A percentile compares a stretch with the other conserved stretches of the same genome.
Evolutionary conservation across 139 green algal genomes (phyloP).

Genomic region (Chlorella sorokiniana): DNA sequence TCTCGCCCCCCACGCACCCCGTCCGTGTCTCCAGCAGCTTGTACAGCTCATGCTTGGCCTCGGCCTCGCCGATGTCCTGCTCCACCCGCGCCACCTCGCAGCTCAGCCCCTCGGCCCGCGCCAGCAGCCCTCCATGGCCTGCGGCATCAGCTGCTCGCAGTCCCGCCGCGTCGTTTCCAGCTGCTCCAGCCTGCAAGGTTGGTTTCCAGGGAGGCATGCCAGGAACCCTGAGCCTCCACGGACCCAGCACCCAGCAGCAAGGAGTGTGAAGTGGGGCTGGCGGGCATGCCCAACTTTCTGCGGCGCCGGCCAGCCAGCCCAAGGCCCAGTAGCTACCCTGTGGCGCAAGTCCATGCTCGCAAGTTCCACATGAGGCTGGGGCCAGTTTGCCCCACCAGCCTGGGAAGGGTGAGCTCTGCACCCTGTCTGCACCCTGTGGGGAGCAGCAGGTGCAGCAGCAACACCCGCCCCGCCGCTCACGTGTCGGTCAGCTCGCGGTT

Average conservation of each 20-base stretch:
- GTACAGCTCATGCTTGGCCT: constrained; percentile 88
- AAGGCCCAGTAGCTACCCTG: too few species aligned
- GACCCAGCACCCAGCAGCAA: too few species aligned
- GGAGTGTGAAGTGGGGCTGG: too few species aligned
- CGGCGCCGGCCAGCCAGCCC: too few species aligned
- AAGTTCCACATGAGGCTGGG: too few species aligned
- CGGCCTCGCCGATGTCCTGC: constrained; percentile 76
- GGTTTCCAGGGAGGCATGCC: neutral
- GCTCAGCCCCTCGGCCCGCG: constrained; percentile 39
- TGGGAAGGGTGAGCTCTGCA: too few species aligned
- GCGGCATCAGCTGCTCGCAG: constrained; percentile 46
- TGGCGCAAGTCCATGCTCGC: too few species aligned
- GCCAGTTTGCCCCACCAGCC: too few species aligned
- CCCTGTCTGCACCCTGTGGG: too few species aligned
- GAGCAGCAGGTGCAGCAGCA: too few species aligned
- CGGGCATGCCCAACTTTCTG: too few species aligned
- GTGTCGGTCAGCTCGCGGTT: constrained; percentile 35
- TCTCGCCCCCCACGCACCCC: constrained; percentile 32
- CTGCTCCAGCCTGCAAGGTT: constrained; percentile 21
- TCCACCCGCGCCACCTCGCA: constrained; percentile 76
- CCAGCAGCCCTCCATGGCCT: constrained; percentile 56
- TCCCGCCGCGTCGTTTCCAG: constrained; percentile 51
- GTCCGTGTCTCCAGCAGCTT: constrained; percentile 81
- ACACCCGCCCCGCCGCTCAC: neutral
- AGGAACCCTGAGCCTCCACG: too few species aligned